Evolutionary conservation across 768 basidiomycete genomes (phyloP).

Genomic region (Hericium coralloides): DNA sequence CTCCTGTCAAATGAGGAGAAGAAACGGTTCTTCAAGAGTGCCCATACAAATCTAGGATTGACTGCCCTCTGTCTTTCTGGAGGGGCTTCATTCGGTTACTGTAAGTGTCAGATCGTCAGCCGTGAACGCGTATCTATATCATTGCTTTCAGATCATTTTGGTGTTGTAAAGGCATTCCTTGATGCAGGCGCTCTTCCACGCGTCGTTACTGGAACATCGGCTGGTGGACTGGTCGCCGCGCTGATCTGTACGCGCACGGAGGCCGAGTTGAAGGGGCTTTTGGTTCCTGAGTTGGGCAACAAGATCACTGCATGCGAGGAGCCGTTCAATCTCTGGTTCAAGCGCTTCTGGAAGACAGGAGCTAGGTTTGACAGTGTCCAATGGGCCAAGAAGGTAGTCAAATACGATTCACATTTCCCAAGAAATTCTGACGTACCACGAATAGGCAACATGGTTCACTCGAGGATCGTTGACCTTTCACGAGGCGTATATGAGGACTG

Average conservation of each 20-base stretch:
- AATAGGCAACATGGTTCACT: conserved; percentile 80
- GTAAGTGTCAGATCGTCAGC: conserved; percentile 32
- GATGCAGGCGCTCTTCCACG: conserved; percentile 81
- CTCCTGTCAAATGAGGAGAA: conserved; percentile 83
- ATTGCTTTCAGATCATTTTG: conserved; percentile 60
- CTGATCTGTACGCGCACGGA: conserved; percentile 84
- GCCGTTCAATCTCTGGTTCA: conserved; percentile 56
- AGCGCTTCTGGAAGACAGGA: conserved; percentile 74
- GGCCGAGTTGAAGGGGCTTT: conserved; percentile 67
- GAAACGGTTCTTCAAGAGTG: conserved; percentile 81
- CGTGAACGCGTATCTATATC: not conserved
- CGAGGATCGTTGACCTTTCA: conserved; percentile 91
- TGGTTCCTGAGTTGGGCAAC: conserved; percentile 79
- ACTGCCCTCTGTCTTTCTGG: conserved; percentile 94
- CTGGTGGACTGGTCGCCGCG: conserved; percentile 73
- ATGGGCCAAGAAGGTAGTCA: conserved; percentile 81
- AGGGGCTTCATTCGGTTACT: conserved; percentile 92
- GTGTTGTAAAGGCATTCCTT: conserved; percentile 87
- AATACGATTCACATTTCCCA: not conserved
- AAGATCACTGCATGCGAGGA: conserved; percentile 81
- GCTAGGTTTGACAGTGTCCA: conserved; percentile 87
- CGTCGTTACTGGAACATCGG: conserved; percentile 91
- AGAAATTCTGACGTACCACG: not conserved
- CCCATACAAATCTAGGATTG: conserved; percentile 84
- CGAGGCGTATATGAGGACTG: conserved; percentile 90